phyloP scores from a whole-genome alignment of 768 basidiomycete species.

The Phaeolepiota aurea region DNA sequence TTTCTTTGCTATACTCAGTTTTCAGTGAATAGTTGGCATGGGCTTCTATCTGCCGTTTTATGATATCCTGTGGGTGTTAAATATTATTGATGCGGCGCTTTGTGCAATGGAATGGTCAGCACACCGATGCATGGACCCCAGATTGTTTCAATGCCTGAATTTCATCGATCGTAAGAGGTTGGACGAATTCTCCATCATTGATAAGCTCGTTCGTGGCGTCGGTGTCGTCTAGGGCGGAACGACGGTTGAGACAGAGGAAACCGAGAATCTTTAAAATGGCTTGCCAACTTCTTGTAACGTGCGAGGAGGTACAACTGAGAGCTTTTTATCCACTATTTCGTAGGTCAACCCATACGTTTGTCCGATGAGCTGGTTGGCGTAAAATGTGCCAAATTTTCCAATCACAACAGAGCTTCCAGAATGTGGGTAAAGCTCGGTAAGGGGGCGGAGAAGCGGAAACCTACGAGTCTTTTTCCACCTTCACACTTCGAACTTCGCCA shows the following conservation, averaged over 20 bases:
- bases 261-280: slow-evolving; percentile 17
- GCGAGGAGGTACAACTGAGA: slow-evolving; percentile 52
- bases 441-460: slow-evolving; percentile 24
- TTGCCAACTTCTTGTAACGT: slow-evolving; percentile 76
- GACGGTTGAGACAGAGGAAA: slow-evolving; percentile 4
- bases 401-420: slow-evolving; percentile 54
- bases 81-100: no score
- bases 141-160: slow-evolving; percentile 79
- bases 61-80: slow-evolving; percentile 76
- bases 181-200: slow-evolving; percentile 76
- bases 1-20: slow-evolving; percentile 98
- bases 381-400: slow-evolving; percentile 84
- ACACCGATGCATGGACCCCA: slow-evolving; percentile 70
- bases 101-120: slow-evolving; percentile 15
- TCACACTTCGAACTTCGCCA: slow-evolving; percentile 68
- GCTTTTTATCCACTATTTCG: slow-evolving; percentile 70
- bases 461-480: slow-evolving; percentile 66
- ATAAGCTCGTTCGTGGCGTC: slow-evolving; percentile 96
- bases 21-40: slow-evolving; percentile 90
- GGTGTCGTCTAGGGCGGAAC: slow-evolving; percentile 68
- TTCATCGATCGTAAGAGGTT: slow-evolving; percentile 76
- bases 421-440: background rate
- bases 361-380: slow-evolving; percentile 66
- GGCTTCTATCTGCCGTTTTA: slow-evolving; percentile 87
- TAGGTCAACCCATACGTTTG: slow-evolving; percentile 86